Evolutionary conservation across 352 stramenopile genomes (phyloP).

Genomic region (Globisporangium barbulae): DNA sequence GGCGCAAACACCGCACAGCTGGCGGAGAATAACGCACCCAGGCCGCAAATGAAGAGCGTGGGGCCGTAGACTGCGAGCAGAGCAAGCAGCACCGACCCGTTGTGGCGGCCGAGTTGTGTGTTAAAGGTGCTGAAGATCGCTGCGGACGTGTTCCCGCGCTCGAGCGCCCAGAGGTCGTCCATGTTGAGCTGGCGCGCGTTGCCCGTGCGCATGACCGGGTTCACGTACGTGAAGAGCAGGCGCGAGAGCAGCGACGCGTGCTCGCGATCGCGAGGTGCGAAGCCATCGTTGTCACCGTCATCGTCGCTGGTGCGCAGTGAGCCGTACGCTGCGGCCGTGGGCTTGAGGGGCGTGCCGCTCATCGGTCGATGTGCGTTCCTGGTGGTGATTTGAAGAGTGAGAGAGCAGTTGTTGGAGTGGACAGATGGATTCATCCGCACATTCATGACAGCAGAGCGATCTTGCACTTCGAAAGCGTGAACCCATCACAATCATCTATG

Average conservation of each 20-base stretch:
- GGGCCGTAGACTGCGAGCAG: background rate
- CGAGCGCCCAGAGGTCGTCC: constrained; percentile 39
- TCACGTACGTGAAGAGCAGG: constrained; percentile 37
- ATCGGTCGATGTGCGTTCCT: background rate
- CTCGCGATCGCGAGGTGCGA: background rate
- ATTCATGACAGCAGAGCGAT: too few species aligned
- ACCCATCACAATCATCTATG: too few species aligned
- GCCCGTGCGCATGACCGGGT: constrained; percentile 33
- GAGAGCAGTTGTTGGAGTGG: background rate
- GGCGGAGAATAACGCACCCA: background rate
- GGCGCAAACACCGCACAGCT: constrained; percentile 12
- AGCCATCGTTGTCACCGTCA: background rate
- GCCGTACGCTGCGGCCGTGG: background rate
- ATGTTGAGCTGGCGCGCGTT: constrained; percentile 38
- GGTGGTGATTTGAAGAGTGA: background rate
- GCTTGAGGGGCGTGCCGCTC: background rate
- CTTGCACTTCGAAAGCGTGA: too few species aligned
- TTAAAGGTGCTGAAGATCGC: background rate
- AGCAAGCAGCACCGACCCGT: background rate
- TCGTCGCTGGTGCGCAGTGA: background rate
- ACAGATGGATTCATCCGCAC: background rate
- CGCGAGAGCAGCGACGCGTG: constrained; percentile 25
- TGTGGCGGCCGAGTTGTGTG: background rate
- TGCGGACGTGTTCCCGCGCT: background rate
- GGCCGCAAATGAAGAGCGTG: background rate